These are phyloP conservation scores for Candida smagusa DNA, from an alignment of 1,139 yeast genomes.

Conservation along the genomic window DNA sequence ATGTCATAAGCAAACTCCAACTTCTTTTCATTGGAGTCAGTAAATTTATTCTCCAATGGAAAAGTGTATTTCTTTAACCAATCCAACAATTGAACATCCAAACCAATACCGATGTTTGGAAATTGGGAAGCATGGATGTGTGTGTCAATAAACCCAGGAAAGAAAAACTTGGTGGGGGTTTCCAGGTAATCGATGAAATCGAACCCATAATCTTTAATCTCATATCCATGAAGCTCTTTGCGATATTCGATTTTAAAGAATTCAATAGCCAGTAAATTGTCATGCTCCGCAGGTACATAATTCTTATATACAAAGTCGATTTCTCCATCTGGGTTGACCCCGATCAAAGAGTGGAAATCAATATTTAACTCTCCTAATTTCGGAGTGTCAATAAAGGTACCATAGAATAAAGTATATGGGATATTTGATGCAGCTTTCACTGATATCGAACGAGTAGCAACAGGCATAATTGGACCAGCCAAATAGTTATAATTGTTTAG, in stretches of 20 bases:
- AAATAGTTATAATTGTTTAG: not conserved
- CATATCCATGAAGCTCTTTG: not conserved
- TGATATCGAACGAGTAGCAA: not conserved
- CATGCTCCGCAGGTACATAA: constrained; percentile 8
- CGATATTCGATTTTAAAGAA: constrained; percentile 5
- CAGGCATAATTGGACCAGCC: constrained; percentile 4
- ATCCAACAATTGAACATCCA: constrained; percentile 77
- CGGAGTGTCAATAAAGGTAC: constrained; percentile 40
- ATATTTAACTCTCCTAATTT: constrained; percentile 24
- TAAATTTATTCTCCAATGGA: constrained; percentile 65
- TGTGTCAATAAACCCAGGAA: constrained; percentile 94
- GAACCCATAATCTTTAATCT: not conserved
- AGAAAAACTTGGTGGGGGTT: constrained; percentile 50
- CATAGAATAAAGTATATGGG: constrained; percentile 31
- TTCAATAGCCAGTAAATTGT: constrained; percentile 7
- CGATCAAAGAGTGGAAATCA: constrained; percentile 28
- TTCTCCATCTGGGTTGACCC: constrained; percentile 28
- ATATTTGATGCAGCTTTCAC: constrained; percentile 18
- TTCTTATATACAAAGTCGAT: constrained; percentile 29
- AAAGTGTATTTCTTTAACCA: constrained; percentile 89
- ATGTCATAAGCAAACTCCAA: constrained; percentile 53
- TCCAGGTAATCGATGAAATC: constrained; percentile 28
- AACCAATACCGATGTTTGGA: constrained; percentile 91
- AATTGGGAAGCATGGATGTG: constrained; percentile 97
- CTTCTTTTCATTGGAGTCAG: constrained; percentile 35